A percentile compares a stretch with the other conserved stretches of the same genome.
Conservation (phyloP, 202 grass and related monocot species). For the Saccharum hybrid region DNA sequence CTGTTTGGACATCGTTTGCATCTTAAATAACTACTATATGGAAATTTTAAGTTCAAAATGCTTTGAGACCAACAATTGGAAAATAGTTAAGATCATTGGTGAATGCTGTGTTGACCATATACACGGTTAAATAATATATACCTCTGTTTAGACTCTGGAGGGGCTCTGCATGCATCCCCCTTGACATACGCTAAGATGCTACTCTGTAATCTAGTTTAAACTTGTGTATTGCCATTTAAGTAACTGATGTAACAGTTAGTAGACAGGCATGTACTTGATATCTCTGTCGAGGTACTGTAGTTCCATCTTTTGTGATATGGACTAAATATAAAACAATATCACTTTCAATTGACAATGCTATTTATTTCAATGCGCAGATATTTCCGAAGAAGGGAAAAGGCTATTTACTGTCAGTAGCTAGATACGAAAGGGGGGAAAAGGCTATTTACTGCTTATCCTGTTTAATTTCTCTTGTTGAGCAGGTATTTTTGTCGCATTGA, state of each 20-base stretch:
- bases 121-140: conserved; percentile 14
- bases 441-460: conserved; percentile 85
- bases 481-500: conserved; percentile 53
- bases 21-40: neutral
- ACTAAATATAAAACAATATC: conserved; percentile 1
- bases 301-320: conserved; percentile 13
- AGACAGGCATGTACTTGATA: neutral
- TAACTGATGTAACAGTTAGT: conserved; percentile 11
- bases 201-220: conserved; percentile 4
- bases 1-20: conserved; percentile 2
- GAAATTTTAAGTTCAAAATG: neutral
- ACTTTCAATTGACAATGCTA: conserved; percentile 38
- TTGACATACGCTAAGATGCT: conserved; percentile 1
- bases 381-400: conserved; percentile 61
- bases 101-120: neutral
- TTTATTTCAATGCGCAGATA: conserved; percentile 63
- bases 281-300: neutral
- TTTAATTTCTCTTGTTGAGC: conserved; percentile 89
- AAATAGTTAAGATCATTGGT: conserved; percentile 4
- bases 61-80: neutral
- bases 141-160: neutral
- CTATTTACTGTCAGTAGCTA: conserved; percentile 55
- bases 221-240: neutral
- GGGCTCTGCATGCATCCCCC: neutral
- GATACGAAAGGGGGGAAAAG: conserved; percentile 56